These are phyloP conservation scores for Collybia nuda DNA, from an alignment of 768 basidiomycete species.

Conservation along the genomic window DNA sequence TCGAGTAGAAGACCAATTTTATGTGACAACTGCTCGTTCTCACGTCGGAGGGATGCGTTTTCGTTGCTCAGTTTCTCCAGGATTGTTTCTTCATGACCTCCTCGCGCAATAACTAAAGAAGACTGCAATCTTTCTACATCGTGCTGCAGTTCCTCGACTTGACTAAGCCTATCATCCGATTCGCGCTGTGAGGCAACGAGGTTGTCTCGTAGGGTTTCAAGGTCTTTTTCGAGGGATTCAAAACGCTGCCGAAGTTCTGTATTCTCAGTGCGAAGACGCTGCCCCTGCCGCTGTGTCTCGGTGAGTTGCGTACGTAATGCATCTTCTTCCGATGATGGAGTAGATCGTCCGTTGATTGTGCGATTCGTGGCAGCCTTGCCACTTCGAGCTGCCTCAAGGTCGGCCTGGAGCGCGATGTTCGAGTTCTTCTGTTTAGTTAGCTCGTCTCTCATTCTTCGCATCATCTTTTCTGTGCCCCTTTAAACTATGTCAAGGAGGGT, in stretches of 20 bases:
- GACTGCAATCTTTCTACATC: conserved; percentile 77
- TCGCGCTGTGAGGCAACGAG: conserved; percentile 74
- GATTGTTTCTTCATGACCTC: conserved; percentile 73
- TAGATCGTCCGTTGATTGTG: conserved; percentile 70
- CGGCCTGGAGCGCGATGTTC: conserved; percentile 79
- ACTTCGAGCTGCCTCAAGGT: conserved; percentile 72
- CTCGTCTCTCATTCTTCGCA: conserved; percentile 95
- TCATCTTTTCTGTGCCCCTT: conserved; percentile 97
- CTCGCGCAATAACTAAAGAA: conserved; percentile 71
- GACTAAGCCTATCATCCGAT: conserved; percentile 72
- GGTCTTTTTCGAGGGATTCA: conserved; percentile 72
- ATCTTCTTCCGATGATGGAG: conserved; percentile 81
- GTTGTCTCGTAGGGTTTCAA: conserved; percentile 67
- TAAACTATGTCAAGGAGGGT: conserved; percentile 10
- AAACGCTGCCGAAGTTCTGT: conserved; percentile 73
- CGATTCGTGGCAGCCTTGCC: conserved; percentile 51
- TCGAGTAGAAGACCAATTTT: conserved; percentile 89
- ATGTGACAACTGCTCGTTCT: conserved; percentile 88
- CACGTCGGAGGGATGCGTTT: conserved; percentile 74
- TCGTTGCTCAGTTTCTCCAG: conserved; percentile 83
- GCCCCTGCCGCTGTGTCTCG: conserved; percentile 77
- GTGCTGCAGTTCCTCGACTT: conserved; percentile 77
- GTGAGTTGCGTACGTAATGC: conserved; percentile 66
- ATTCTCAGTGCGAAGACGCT: conserved; percentile 72
- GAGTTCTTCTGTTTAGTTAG: conserved; percentile 85